Percentiles rank a stretch among this genome's conserved stretches.
These are phyloP conservation scores for Malus hybrid DNA, from an alignment of 331 rosid genomes.

Conservation along the genomic window DNA sequence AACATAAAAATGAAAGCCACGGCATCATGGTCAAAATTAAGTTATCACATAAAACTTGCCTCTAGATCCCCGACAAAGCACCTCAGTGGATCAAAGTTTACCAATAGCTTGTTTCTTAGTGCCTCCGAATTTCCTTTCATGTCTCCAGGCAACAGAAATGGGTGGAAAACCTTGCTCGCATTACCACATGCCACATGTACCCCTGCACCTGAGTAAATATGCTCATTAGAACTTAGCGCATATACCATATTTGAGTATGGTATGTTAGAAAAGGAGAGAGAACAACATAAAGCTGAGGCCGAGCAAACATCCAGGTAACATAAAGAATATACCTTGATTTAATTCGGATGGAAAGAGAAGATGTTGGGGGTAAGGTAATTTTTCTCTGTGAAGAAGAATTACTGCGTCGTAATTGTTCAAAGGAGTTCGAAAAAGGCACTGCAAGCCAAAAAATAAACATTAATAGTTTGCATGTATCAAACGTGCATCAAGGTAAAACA, in stretches of 20 bases:
- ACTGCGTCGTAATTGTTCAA: conserved; percentile 82
- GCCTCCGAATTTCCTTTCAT: conserved; percentile 50
- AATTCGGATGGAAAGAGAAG: conserved; percentile 87
- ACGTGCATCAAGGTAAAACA: not conserved
- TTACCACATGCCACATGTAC: conserved; percentile 56
- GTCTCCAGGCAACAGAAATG: conserved; percentile 61
- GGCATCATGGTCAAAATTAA: not conserved
- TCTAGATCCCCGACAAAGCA: conserved; percentile 64
- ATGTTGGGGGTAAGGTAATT: conserved; percentile 74
- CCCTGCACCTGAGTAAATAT: conserved; percentile 32
- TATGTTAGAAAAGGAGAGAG: not conserved
- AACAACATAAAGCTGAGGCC: not conserved
- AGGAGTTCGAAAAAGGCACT: conserved; percentile 93
- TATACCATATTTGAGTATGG: not conserved
- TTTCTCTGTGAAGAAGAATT: conserved; percentile 78
- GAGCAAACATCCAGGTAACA: not conserved
- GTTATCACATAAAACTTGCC: conserved; percentile 42
- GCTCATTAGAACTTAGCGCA: conserved; percentile 3
- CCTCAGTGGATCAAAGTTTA: conserved; percentile 77
- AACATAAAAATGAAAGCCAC: not conserved
- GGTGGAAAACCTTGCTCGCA: conserved; percentile 59
- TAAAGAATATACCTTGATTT: conserved; percentile 38
- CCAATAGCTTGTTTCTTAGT: conserved; percentile 57
- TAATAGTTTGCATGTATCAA: conserved; percentile 1
- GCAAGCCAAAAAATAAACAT: conserved; percentile 21